Conservation (phyloP, 768 basidiomycete genomes). For the Boletus subcaerulescens region DNA sequence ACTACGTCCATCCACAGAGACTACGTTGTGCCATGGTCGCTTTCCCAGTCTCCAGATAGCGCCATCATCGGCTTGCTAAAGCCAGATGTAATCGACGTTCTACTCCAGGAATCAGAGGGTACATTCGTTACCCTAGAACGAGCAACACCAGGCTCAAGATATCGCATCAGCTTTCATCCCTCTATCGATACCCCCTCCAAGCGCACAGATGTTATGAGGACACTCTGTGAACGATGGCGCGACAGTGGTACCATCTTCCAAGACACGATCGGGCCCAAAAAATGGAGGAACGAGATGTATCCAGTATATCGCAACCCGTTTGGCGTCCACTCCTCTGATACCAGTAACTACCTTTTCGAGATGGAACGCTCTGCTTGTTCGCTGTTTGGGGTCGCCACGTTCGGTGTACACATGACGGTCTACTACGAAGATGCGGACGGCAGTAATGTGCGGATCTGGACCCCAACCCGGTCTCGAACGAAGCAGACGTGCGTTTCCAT, state of each 20-base stretch:
- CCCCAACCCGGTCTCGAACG: slow-evolving; percentile 78
- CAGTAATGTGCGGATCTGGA: slow-evolving; percentile 64
- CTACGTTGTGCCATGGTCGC: slow-evolving; percentile 52
- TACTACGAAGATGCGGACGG: slow-evolving; percentile 44
- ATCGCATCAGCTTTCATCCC: slow-evolving; percentile 45
- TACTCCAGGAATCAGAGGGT: slow-evolving; percentile 45
- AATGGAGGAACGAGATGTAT: slow-evolving; percentile 89
- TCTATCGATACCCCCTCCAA: slow-evolving; percentile 53
- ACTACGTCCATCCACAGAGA: slow-evolving; percentile 35
- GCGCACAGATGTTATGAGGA: slow-evolving; percentile 60
- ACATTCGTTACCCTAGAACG: slow-evolving; percentile 43
- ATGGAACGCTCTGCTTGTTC: slow-evolving; percentile 89
- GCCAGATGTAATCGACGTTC: slow-evolving; percentile 51
- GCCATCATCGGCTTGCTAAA: slow-evolving; percentile 62
- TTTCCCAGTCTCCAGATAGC: slow-evolving; percentile 48
- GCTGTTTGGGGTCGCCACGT: slow-evolving; percentile 87
- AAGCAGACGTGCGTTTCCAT: slow-evolving; percentile 75
- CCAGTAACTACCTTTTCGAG: slow-evolving; percentile 72
- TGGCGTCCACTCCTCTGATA: slow-evolving; percentile 41
- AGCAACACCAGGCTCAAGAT: slow-evolving; percentile 21
- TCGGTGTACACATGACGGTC: slow-evolving; percentile 88
- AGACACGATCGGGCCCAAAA: slow-evolving; percentile 64
- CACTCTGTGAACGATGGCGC: slow-evolving; percentile 74
- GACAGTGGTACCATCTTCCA: slow-evolving; percentile 53
- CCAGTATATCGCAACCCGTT: slow-evolving; percentile 72